Evolutionary conservation across 2,329 filamentous ascomycete species (phyloP), one percentile per base, ranked within the genome.

Genomic region (Coleophoma eucalyptorum): DNA sequence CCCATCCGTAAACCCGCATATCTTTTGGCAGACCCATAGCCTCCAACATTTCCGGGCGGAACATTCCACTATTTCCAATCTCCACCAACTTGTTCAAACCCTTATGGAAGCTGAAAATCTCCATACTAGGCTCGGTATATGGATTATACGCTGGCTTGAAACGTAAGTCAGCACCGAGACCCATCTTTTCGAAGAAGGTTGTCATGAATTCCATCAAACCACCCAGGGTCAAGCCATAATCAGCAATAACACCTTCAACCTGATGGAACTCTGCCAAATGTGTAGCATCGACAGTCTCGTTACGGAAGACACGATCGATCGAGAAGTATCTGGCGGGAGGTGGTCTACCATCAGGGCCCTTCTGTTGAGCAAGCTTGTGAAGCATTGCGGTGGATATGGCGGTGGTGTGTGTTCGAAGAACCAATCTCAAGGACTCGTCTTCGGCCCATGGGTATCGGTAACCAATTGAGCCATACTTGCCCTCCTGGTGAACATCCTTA

Each of bases 91-190:
- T 96, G 63, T 83, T 83, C 46, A 97, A 75, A 3, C 91, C 93
- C 64, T 87, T 82, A 77, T 97, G 94, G 76, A 87, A 97, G 58
- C 89, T 90, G 74, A 97, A 99, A 59, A 99, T 96, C 72, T 99
- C 94, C 91, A 99, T 95, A 67, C 87, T 88, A 31, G 94, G 92
- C 73, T 99, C 94, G 26, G 91, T 96, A 76, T 95, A 92, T 1
- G 89, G 90, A 73, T 96, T 96, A 75, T 95, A 96, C 1, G 94
- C 94, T 16, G 94, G 94, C 78, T 99, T 99, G 84, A 96, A 99
- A 65, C 89, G 87, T 58, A 99, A 80, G 63, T 83, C 77, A 56
- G 82, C 77, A 60, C 42, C 42, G 18, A 99, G 90, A 59, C 94
- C 93, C 87, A 97, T 96, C 78, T 96, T 96, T 56, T 78, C 79